Evolutionary conservation across 2,329 filamentous ascomycete species (phyloP).

Genomic region (Colletotrichum falcatum): DNA sequence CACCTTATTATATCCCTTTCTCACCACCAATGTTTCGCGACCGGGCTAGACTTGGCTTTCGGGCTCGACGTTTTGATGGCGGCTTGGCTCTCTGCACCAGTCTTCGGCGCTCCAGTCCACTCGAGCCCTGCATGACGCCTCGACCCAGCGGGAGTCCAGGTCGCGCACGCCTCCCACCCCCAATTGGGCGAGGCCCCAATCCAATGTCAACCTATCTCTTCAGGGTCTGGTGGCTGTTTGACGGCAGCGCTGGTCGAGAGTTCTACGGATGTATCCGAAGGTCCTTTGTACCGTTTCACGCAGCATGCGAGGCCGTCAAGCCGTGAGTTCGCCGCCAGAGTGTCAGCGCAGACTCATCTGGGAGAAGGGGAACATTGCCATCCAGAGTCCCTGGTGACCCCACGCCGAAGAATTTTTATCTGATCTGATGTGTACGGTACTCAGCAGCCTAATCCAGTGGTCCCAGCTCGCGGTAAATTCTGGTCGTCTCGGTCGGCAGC

Average conservation of each 20-base stretch:
- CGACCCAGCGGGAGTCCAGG: conserved; percentile 6
- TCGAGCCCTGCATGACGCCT: neutral
- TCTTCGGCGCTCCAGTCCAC: conserved; percentile 10
- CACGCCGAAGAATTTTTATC: neutral
- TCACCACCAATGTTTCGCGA: conserved; percentile 17
- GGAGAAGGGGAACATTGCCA: neutral
- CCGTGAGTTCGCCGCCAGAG: conserved; percentile 3
- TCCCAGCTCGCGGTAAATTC: neutral
- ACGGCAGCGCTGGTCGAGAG: neutral
- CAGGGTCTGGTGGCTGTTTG: conserved; percentile 16
- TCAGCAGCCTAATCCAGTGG: neutral
- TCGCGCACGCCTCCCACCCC: conserved; percentile 6
- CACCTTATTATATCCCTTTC: too few relatives aligned
- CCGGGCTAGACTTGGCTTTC: conserved; percentile 16
- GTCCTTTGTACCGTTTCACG: conserved; percentile 23
- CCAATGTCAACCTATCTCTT: neutral
- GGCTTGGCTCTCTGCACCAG: conserved; percentile 22
- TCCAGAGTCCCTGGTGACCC: neutral
- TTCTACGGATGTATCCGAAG: conserved; percentile 2
- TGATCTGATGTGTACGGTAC: conserved; percentile 9
- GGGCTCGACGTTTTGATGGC: conserved; percentile 35
- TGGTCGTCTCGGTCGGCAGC: conserved; percentile 25
- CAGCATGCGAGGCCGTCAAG: conserved; percentile 21
- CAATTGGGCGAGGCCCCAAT: conserved; percentile 16
- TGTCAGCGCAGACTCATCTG: conserved; percentile 4